phyloP scores from a whole-genome alignment of 345 rosid genomes.

The Balakata baccata region DNA sequence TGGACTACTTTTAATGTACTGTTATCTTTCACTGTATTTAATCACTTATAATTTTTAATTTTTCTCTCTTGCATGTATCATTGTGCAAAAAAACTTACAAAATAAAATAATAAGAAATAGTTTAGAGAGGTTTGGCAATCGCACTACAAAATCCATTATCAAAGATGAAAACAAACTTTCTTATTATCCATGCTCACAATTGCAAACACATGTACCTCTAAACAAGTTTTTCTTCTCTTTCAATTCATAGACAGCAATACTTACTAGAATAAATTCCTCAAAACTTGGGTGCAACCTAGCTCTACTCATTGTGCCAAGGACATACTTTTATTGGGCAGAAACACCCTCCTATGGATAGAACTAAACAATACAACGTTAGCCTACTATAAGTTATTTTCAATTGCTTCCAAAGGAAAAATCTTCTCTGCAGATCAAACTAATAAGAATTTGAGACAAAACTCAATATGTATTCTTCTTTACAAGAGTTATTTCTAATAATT shows the following conservation, averaged over 20 bases:
- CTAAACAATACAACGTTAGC: neutral
- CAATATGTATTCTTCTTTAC: neutral
- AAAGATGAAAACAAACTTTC: neutral
- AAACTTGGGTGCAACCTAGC: neutral
- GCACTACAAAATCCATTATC: neutral
- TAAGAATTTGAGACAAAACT: neutral
- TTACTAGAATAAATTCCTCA: neutral
- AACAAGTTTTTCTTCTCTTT: neutral
- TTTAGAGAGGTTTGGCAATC: neutral
- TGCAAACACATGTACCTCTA: neutral
- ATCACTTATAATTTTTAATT: conserved; percentile 1
- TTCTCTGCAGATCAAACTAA: neutral
- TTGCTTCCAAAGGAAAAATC: neutral
- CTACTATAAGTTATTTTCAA: neutral
- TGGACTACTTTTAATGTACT: conserved; percentile 14
- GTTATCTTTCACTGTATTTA: conserved; percentile 10
- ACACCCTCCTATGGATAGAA: neutral
- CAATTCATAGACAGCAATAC: neutral
- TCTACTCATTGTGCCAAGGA: neutral
- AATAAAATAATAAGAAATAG: neutral
- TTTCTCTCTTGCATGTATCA: neutral
- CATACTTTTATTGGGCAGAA: neutral
- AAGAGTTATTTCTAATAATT: neutral
- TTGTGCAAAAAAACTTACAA: neutral
- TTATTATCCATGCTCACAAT: neutral